Evolutionary conservation across 352 stramenopile genomes (phyloP), one percentile per base, ranked within the genome.

Genomic region (Plasmopara halstedii): DNA sequence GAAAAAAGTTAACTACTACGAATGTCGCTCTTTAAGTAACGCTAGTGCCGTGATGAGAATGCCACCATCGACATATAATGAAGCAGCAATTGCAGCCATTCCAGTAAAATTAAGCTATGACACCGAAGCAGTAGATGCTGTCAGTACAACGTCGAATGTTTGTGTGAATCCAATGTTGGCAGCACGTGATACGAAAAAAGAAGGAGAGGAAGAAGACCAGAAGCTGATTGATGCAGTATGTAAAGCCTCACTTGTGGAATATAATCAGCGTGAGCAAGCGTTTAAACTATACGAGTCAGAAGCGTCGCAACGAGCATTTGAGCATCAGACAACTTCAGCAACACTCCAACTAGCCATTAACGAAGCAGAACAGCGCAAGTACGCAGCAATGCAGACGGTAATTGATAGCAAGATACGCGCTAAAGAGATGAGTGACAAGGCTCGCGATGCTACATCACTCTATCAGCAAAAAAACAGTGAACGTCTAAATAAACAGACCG

Each of bases 211-310:
- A 22, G 70, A 70, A 3, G 77, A 92, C 15, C 67, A 76, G 44
- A 87, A 89, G 47, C 59, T 92, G 9, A 60, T 92, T 9, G 73
- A 88, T 18, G 81, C 81, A 0, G 81, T 92, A 20, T 81, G 76
- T 40, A 77, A 83, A 51, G 78, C 75, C 15, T 92, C 81, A 21
- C 55, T 92, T 37, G 62, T 73, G 11, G 81, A 89, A 46, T 87
- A 53, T 42, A 88, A 85, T 21, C 71, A 85, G 22, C 71, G 72
- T 14, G 62, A 89, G 55, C 77, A 73, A 27, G 70, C 62, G 19
- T 36, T 88, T 5, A 62, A 85, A 23, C 38, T 58, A 5, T 86
- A 83, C 47, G 67, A 80, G 20, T 62, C 51, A 6, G 60, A 73
- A 40, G 55, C 68, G 8, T 62, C 48, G 5, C 50, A 65, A 36